Conservation (phyloP, 2,329 filamentous ascomycete genomes). For the Phialophora expanda region DNA sequence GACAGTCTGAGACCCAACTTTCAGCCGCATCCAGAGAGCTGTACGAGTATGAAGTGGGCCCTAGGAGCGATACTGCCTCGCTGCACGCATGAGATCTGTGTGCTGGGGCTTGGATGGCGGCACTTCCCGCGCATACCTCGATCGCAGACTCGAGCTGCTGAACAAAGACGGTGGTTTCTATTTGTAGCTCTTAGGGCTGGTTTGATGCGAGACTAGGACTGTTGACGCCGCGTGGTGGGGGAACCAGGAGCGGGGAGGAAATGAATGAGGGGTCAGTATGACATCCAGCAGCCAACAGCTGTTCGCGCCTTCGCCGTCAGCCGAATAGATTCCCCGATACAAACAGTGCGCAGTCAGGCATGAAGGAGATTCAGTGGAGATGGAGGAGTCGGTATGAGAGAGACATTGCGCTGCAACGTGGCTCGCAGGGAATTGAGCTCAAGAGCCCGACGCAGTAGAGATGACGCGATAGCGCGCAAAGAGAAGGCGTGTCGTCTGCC, state of each 20-base stretch:
- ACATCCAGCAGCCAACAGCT: not conserved
- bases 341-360: not conserved
- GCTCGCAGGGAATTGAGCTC: not conserved
- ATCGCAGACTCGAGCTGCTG: not conserved
- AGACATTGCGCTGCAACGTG: not conserved
- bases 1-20: slow-evolving; percentile 14
- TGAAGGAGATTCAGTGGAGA: not conserved
- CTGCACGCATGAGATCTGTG: not conserved
- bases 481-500: slow-evolving; percentile 2
- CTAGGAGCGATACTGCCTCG: not conserved
- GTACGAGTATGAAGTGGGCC: not conserved
- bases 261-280: slow-evolving; percentile 4
- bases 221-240: slow-evolving; percentile 6
- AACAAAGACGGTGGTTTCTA: slow-evolving; percentile 12
- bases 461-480: slow-evolving; percentile 2
- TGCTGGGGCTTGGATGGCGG: not conserved
- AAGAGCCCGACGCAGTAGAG: not conserved
- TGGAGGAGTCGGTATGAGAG: not conserved
- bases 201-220: slow-evolving; percentile 21
- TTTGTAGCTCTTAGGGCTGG: slow-evolving; percentile 20
- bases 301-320: not conserved
- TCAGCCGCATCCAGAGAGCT: slow-evolving; percentile 16
- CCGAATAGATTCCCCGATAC: not conserved
- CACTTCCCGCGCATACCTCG: not conserved
- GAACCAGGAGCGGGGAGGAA: not conserved